These are phyloP conservation scores for Kingdonia uniflora DNA, from an alignment of 164 flowering plant genomes.

Conservation along the genomic window DNA sequence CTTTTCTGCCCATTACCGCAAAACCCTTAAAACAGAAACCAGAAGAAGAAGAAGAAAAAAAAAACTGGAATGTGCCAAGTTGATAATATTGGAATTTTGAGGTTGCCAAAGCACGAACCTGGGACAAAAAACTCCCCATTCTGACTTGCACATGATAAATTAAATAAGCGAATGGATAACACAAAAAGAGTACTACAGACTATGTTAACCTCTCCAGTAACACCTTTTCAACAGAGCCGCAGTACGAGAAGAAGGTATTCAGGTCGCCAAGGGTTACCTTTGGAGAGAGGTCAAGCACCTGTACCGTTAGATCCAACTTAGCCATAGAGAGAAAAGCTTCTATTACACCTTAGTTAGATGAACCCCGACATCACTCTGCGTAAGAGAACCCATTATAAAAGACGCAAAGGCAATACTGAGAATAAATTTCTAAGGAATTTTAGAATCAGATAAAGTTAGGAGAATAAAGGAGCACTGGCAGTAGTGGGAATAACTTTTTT, in stretches of 20 bases:
- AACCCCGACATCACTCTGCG: not conserved
- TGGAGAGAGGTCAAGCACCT: conserved; percentile 25
- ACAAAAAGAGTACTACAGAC: not conserved
- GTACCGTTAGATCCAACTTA: conserved; percentile 14
- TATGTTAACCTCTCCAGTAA: conserved; percentile 13
- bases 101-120: too few relatives aligned
- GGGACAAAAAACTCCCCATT: too few relatives aligned
- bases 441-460: conserved; percentile 9
- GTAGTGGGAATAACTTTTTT: too few relatives aligned
- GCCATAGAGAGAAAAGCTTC: conserved; percentile 11
- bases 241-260: conserved; percentile 21
- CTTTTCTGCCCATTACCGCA: conserved; percentile 10
- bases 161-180: not conserved
- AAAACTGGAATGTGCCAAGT: too few relatives aligned
- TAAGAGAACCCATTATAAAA: conserved; percentile 1
- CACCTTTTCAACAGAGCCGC: conserved; percentile 16
- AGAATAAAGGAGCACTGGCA: conserved; percentile 8
- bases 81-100: too few relatives aligned
- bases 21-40: not conserved
- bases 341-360: not conserved
- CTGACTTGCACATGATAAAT: too few relatives aligned
- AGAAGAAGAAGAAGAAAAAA: not conserved
- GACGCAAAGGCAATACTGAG: not conserved
- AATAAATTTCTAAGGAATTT: conserved; percentile 3
- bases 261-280: conserved; percentile 20